Conservation (phyloP, 495 filamentous ascomycete genomes). For the Chaetomium fimeti region DNA sequence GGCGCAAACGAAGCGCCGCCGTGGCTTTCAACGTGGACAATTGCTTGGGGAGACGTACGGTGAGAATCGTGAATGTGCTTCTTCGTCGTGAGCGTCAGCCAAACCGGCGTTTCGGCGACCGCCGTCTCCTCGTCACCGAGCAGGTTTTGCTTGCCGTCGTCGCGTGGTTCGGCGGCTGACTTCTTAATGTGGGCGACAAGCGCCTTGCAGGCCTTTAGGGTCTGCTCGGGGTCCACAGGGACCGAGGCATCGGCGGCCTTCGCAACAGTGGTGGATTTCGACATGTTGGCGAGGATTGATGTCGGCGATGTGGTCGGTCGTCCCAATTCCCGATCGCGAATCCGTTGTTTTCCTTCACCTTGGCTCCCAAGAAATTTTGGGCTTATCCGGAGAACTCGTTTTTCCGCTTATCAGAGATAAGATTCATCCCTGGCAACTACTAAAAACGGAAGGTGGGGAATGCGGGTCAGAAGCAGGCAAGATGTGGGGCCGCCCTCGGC, state of each 20-base stretch:
- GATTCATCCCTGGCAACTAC: constrained; percentile 12
- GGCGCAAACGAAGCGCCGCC: not conserved
- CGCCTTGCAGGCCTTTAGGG: constrained; percentile 74
- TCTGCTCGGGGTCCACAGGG: constrained; percentile 56
- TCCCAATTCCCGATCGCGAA: constrained; percentile 4
- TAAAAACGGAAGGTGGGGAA: constrained; percentile 22
- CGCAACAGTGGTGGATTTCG: constrained; percentile 30
- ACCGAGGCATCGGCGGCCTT: constrained; percentile 35
- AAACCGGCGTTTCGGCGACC: constrained; percentile 58
- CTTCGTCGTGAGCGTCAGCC: constrained; percentile 86
- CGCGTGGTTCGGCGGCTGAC: constrained; percentile 53
- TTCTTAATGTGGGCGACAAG: constrained; percentile 77
- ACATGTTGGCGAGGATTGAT: constrained; percentile 23
- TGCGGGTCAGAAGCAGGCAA: not conserved
- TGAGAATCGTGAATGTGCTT: constrained; percentile 55
- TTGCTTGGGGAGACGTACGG: constrained; percentile 12
- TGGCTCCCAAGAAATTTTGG: constrained; percentile 30
- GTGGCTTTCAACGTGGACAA: not conserved
- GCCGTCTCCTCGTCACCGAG: constrained; percentile 60
- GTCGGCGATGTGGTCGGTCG: constrained; percentile 17
- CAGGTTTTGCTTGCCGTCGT: constrained; percentile 67
- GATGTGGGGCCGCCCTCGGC: not conserved
- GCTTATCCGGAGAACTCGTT: constrained; percentile 20
- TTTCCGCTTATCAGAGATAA: constrained; percentile 28
- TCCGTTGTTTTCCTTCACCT: constrained; percentile 12